Evolutionary conservation across 768 basidiomycete genomes (phyloP).

Genomic region (Pilatotrama ljubarskyi): DNA sequence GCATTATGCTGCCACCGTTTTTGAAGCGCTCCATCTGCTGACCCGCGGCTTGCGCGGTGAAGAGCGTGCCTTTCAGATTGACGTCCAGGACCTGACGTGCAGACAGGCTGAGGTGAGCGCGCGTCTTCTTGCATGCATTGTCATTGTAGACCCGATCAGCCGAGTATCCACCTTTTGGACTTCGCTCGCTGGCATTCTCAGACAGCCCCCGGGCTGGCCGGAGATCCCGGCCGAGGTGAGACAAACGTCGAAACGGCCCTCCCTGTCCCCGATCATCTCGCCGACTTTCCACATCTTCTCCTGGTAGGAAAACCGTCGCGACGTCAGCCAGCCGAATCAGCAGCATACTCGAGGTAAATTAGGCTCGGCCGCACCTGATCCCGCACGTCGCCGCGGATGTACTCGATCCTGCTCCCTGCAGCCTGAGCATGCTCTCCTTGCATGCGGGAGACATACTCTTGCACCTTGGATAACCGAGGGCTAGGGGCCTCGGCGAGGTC

Average conservation of each 20-base stretch:
- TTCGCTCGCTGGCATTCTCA: conserved; percentile 60
- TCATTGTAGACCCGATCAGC: neutral
- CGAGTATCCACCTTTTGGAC: conserved; percentile 64
- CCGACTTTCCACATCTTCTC: conserved; percentile 48
- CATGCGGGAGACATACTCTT: conserved; percentile 38
- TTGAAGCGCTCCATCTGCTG: conserved; percentile 36
- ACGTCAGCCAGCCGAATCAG: neutral
- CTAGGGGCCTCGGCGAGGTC: conserved; percentile 59
- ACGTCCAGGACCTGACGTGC: conserved; percentile 54
- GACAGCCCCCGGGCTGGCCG: conserved; percentile 51
- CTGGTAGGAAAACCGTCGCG: conserved; percentile 1
- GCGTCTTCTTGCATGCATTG: no score
- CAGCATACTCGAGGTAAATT: neutral
- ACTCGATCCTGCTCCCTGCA: conserved; percentile 49
- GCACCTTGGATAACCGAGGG: conserved; percentile 54
- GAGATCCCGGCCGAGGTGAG: conserved; percentile 73
- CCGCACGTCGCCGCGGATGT: conserved; percentile 62
- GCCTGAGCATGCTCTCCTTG: conserved; percentile 16
- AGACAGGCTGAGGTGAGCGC: neutral
- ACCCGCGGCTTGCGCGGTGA: conserved; percentile 37
- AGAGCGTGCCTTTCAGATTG: conserved; percentile 48
- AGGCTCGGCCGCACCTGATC: conserved; percentile 46
- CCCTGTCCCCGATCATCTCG: conserved; percentile 61
- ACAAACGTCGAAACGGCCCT: conserved; percentile 71
- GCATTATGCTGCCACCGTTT: conserved; percentile 38